Conservation (phyloP, 805 yeast genomes). For the Saccharomyces paradoxus region DNA sequence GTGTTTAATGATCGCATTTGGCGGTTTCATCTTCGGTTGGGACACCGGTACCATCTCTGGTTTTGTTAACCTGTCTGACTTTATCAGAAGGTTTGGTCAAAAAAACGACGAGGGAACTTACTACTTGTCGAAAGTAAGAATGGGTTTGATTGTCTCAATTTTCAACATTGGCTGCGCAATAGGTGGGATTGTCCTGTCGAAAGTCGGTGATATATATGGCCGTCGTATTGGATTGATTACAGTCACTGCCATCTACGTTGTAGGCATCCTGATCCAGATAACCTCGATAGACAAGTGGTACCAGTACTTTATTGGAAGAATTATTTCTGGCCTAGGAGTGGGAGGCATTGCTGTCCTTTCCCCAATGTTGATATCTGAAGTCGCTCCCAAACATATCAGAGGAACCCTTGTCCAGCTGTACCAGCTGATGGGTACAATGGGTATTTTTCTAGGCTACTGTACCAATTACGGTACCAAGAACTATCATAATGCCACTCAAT, state of each 20-base stretch:
- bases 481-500: constrained; percentile 53
- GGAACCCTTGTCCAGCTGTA: constrained; percentile 60
- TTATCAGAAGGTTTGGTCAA: constrained; percentile 48
- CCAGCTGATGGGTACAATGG: constrained; percentile 60
- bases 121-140: constrained; percentile 43
- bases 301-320: constrained; percentile 44
- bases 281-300: constrained; percentile 49
- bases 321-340: constrained; percentile 54
- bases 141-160: constrained; percentile 48
- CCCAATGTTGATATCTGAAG: constrained; percentile 62
- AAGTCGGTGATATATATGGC: constrained; percentile 55
- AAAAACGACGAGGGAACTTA: constrained; percentile 33
- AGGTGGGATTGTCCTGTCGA: constrained; percentile 55
- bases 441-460: constrained; percentile 66
- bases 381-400: constrained; percentile 59
- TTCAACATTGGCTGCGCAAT: constrained; percentile 69
- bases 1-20: constrained; percentile 12
- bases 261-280: constrained; percentile 63
- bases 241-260: constrained; percentile 53
- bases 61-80: constrained; percentile 51
- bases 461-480: constrained; percentile 54
- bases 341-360: constrained; percentile 68
- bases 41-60: constrained; percentile 73
- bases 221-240: constrained; percentile 54
- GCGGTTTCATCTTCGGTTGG: constrained; percentile 51